Evolutionary conservation across 495 filamentous ascomycete species (phyloP).

Genomic region (Neurospora hispaniola): DNA sequence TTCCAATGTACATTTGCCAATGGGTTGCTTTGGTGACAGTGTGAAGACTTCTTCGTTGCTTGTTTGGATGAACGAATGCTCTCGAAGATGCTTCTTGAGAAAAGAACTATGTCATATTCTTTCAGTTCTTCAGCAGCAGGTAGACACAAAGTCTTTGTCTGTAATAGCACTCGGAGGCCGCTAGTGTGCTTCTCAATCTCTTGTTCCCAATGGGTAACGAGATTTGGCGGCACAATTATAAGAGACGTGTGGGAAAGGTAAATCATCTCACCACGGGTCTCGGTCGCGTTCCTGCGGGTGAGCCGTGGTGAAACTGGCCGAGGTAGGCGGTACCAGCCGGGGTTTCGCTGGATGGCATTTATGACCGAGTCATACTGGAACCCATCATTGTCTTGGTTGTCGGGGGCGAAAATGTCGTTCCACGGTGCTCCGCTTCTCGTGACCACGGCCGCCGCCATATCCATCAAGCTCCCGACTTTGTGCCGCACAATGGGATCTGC

Average conservation of each 20-base stretch:
- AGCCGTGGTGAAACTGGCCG: constrained; percentile 12
- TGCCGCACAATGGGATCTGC: constrained; percentile 4
- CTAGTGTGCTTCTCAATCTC: constrained; percentile 61
- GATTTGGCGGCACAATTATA: constrained; percentile 58
- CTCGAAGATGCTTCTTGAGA: constrained; percentile 42
- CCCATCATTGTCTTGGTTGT: constrained; percentile 7
- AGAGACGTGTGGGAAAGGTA: constrained; percentile 57
- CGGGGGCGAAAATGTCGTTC: constrained; percentile 44
- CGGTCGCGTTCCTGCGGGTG: constrained; percentile 27
- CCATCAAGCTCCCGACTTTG: constrained; percentile 21
- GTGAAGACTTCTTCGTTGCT: constrained; percentile 10
- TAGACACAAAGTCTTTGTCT: constrained; percentile 35
- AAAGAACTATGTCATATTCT: constrained; percentile 67
- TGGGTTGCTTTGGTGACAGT: constrained; percentile 22
- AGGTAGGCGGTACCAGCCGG: constrained; percentile 45
- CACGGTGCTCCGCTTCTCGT: constrained; percentile 59
- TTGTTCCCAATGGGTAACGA: constrained; percentile 57
- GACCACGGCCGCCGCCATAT: constrained; percentile 64
- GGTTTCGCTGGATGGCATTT: constrained; percentile 42
- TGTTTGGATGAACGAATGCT: constrained; percentile 62
- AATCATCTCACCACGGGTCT: constrained; percentile 21
- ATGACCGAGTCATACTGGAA: constrained; percentile 40
- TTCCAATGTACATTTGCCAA: constrained; percentile 69
- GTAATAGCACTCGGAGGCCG: constrained; percentile 51
- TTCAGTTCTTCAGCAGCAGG: constrained; percentile 51